These are phyloP conservation scores for Aspergillus unguis DNA, from an alignment of 2,329 filamentous ascomycete genomes.

Conservation along the genomic window DNA sequence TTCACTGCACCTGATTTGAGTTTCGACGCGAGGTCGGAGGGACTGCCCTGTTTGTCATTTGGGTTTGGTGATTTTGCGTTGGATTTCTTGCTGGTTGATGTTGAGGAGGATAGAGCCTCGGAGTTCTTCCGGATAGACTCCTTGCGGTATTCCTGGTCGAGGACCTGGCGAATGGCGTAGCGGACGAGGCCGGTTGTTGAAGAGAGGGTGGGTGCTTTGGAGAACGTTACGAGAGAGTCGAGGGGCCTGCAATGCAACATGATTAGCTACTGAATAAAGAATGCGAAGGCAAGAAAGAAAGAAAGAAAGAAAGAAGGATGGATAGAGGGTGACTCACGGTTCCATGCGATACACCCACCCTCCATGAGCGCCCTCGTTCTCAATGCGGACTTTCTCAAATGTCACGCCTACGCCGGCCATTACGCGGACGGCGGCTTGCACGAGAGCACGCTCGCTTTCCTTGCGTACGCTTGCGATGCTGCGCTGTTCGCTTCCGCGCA, in stretches of 20 bases:
- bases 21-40: constrained; percentile 20
- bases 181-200: constrained; percentile 67
- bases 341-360: constrained; percentile 93
- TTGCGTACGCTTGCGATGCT: constrained; percentile 82
- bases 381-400: constrained; percentile 77
- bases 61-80: constrained; percentile 31
- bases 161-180: constrained; percentile 89
- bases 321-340: constrained; percentile 59
- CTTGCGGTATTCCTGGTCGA: constrained; percentile 84
- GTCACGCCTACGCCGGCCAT: constrained; percentile 79
- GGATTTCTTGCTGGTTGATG: constrained; percentile 21
- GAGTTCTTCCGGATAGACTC: constrained; percentile 66
- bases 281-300: no score
- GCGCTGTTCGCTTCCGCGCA: constrained; percentile 63
- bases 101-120: constrained; percentile 45
- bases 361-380: constrained; percentile 60
- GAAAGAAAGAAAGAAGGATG: no score
- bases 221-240: constrained; percentile 72
- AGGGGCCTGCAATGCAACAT: constrained; percentile 50
- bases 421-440: constrained; percentile 73
- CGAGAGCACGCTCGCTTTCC: constrained; percentile 76
- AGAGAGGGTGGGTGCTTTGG: constrained; percentile 36
- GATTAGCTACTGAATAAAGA: no score
- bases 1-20: constrained; percentile 51
- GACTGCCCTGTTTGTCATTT: constrained; percentile 24